A percentile compares a stretch with the other conserved stretches of the same genome.
Conservation (phyloP, 208 protist species). For the Trypanosoma theileri region DNA sequence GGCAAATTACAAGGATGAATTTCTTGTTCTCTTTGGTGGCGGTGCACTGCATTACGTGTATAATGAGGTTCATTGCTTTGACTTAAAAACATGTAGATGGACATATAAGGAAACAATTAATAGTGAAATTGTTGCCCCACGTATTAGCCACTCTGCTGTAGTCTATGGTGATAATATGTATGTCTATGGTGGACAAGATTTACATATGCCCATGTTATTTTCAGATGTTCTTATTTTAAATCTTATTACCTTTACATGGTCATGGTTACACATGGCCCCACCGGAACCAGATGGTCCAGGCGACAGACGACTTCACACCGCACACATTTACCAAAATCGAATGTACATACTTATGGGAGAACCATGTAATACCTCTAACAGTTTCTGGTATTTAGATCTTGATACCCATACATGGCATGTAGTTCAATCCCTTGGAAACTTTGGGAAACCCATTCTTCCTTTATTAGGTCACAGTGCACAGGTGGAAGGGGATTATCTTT, state of each 20-base stretch:
- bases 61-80: slow-evolving; percentile 63
- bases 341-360: slow-evolving; percentile 87
- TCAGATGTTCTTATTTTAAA: slow-evolving; percentile 74
- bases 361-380: slow-evolving; percentile 18
- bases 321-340: slow-evolving; percentile 51
- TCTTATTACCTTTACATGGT: slow-evolving; percentile 72
- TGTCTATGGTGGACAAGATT: slow-evolving; percentile 79
- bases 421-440: slow-evolving; percentile 29
- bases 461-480: slow-evolving; percentile 61
- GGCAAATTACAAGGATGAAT: slow-evolving; percentile 69
- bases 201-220: slow-evolving; percentile 41
- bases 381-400: slow-evolving; percentile 75
- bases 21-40: slow-evolving; percentile 79
- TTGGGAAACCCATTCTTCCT: slow-evolving; percentile 32
- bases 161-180: slow-evolving; percentile 82
- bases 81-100: slow-evolving; percentile 49
- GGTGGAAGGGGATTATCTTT: slow-evolving; percentile 52
- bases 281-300: slow-evolving; percentile 64
- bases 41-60: slow-evolving; percentile 41
- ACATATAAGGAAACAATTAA: slow-evolving; percentile 36
- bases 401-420: slow-evolving; percentile 43
- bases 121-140: slow-evolving; percentile 44
- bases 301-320: slow-evolving; percentile 65
- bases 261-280: slow-evolving; percentile 45
- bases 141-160: slow-evolving; percentile 66